Evolutionary conservation across 257 asterid species (phyloP).

Genomic region (Solanum pimpinellifolium): DNA sequence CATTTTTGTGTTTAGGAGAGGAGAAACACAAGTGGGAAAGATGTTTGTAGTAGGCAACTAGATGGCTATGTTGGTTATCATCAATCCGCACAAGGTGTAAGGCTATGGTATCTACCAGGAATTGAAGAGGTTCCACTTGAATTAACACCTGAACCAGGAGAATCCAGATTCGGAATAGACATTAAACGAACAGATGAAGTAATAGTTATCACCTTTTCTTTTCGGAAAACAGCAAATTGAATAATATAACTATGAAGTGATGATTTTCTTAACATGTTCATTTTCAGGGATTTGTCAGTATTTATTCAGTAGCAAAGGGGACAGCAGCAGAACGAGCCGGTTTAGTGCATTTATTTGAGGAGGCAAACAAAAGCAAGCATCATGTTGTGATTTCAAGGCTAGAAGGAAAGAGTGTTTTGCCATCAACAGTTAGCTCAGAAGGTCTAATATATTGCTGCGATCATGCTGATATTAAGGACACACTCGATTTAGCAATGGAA

Average conservation of each 20-base stretch:
- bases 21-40: slow-evolving; percentile 13
- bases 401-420: slow-evolving; percentile 46
- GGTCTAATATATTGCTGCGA: slow-evolving; percentile 43
- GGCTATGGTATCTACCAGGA: slow-evolving; percentile 48
- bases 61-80: slow-evolving; percentile 7
- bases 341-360: slow-evolving; percentile 24
- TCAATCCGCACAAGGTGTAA: slow-evolving; percentile 21
- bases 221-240: not conserved
- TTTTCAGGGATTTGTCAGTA: slow-evolving; percentile 28
- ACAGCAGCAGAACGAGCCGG: slow-evolving; percentile 47
- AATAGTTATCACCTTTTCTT: not conserved
- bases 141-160: slow-evolving; percentile 26
- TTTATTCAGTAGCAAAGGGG: slow-evolving; percentile 23
- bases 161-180: slow-evolving; percentile 35
- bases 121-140: slow-evolving; percentile 20
- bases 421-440: slow-evolving; percentile 29
- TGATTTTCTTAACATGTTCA: not conserved
- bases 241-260: not conserved
- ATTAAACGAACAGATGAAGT: slow-evolving; percentile 44
- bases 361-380: slow-evolving; percentile 19
- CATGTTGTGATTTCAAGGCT: slow-evolving; percentile 39
- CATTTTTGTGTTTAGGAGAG: slow-evolving; percentile 8
- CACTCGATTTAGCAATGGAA: slow-evolving; percentile 24
- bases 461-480: slow-evolving; percentile 25
- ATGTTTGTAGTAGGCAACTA: slow-evolving; percentile 17